These are phyloP conservation scores for Lactarius quietus DNA, from an alignment of 768 basidiomycete genomes.

Conservation along the genomic window DNA sequence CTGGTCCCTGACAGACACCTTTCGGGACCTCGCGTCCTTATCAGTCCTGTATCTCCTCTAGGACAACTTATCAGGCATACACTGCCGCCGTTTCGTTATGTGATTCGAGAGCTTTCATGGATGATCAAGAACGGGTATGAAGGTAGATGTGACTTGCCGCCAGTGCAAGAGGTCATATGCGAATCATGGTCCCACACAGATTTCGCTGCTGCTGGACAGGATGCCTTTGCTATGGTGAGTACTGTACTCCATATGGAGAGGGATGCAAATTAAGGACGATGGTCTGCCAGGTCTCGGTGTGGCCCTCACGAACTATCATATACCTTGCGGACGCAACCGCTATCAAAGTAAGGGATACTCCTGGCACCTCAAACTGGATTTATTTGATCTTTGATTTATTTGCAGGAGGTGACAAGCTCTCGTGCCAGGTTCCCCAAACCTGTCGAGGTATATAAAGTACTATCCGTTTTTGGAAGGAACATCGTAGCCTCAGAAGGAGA, in stretches of 20 bases:
- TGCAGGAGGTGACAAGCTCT: constrained; percentile 28
- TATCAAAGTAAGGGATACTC: constrained; percentile 18
- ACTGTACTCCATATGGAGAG: too few relatives aligned
- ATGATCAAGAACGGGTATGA: too few relatives aligned
- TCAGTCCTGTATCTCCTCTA: too few relatives aligned
- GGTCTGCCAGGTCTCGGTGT: constrained; percentile 1
- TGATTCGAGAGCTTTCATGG: too few relatives aligned
- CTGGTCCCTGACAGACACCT: too few relatives aligned
- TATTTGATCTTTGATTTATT: background rate
- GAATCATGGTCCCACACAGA: background rate
- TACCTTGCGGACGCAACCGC: constrained; percentile 16
- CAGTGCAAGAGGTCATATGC: background rate
- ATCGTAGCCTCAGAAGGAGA: constrained; percentile 63
- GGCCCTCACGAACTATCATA: background rate
- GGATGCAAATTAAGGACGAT: background rate
- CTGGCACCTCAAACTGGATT: background rate
- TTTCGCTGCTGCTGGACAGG: constrained; percentile 5
- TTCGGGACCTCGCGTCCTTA: too few relatives aligned
- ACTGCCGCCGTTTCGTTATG: too few relatives aligned
- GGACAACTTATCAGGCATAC: too few relatives aligned
- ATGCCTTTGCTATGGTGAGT: constrained; percentile 9
- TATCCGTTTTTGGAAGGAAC: constrained; percentile 55
- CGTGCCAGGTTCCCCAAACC: constrained; percentile 58
- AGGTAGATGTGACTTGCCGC: background rate
- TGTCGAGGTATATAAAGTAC: constrained; percentile 40